Conservation (phyloP, 441 rosid genomes). For the Pelargonium citronellum region DNA sequence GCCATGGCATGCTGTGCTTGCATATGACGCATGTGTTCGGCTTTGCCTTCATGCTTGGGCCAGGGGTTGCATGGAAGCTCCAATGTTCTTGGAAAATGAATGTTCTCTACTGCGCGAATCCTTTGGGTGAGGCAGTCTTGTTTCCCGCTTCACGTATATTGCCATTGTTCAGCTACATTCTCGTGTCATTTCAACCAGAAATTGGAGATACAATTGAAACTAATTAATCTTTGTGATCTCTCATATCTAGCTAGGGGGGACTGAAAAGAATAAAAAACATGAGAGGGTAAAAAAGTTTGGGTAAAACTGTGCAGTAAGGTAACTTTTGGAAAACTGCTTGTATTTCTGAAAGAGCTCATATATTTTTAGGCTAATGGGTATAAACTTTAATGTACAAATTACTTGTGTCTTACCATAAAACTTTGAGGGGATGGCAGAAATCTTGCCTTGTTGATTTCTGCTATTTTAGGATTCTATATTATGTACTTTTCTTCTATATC, state of each 20-base stretch:
- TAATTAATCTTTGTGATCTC: background rate
- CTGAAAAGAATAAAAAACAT: background rate
- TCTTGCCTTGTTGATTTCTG: background rate
- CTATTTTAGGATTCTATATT: background rate
- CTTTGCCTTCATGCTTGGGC: constrained; percentile 99
- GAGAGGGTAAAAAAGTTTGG: background rate
- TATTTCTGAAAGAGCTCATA: background rate
- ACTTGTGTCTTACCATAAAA: background rate
- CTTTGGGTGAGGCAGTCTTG: constrained; percentile 60
- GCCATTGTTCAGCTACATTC: background rate
- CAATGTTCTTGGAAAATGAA: constrained; percentile 90
- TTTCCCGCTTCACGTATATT: constrained; percentile 11
- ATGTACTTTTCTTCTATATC: background rate
- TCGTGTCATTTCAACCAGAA: background rate
- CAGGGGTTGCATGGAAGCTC: constrained; percentile 96
- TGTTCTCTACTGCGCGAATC: constrained; percentile 79
- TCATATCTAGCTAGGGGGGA: background rate
- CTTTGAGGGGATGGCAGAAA: background rate
- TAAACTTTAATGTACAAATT: background rate
- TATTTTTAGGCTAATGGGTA: background rate
- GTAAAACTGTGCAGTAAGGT: background rate
- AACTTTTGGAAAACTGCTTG: background rate
- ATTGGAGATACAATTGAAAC: background rate
- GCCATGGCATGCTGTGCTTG: constrained; percentile 96
- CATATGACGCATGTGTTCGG: constrained; percentile 95